Base-by-base conservation (phyloP, 2,329 filamentous ascomycete genomes). In the Emydomyces testavorans region DNA sequence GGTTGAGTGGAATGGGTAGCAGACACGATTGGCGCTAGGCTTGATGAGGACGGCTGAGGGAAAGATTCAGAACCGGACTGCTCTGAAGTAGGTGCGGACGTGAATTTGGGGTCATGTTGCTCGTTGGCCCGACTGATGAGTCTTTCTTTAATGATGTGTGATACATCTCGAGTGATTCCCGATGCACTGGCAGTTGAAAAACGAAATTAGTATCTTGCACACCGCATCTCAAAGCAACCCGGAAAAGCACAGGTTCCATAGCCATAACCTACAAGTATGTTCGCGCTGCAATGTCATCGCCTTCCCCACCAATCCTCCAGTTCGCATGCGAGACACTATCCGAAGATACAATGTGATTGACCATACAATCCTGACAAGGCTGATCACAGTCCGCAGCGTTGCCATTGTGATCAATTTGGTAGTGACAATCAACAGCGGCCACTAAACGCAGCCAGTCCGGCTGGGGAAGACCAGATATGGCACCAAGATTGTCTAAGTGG, bases 401-500 rank as follows among this genome's bases (percentile, higher is more conserved):
- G 5, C 65, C 66, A 34, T 62, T 52, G 51, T 69, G 66, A n/a
- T 64, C 31, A 26, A 67, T 54, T 18, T 67, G 62, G 42, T 66
- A 69, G 54, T 69, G 66, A 44, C 64, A 66, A 52, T 69, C 66
- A n/a, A 69, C 58, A 10, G 66, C 65, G 21, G 66, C 66, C n/a
- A 69, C 64, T 4, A 69, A 40, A 1, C 66, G 65, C 32, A 64
- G 64, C 65, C 66, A 69, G 43, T 69, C 65, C 2, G 62, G 60
- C 34, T 66, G 63, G 44, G 65, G 61, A 4, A 69, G 58, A 28
- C 66, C 66, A 3, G 66, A 69, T 7, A 69, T 57, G 8, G 63
- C 60, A 59, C 64, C 66, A 4, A 69, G 52, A 34, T 62, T 66
- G 51, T 68, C 65, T n/a, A 69, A 57, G 41, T 65, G 64, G 23